These are phyloP conservation scores for Phyllostachys edulis DNA, from an alignment of 176 grass and related monocot genomes.

Conservation along the genomic window DNA sequence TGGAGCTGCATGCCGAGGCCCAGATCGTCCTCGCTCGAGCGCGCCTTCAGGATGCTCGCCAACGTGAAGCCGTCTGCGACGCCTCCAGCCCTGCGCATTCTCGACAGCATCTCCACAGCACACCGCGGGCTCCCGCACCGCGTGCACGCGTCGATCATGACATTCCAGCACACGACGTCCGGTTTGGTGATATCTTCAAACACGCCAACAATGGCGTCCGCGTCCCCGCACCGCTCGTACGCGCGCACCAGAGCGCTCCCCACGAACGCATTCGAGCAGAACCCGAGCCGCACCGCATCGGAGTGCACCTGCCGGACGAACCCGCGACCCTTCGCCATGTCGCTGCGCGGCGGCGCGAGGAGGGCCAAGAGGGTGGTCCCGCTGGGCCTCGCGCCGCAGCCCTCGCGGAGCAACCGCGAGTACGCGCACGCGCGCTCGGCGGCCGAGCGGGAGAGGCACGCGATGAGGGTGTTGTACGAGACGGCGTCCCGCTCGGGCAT, in stretches of 20 bases:
- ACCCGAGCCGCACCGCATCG: slow-evolving; percentile 23
- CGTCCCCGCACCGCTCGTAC: slow-evolving; percentile 26
- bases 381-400: not conserved
- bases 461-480: slow-evolving; percentile 45
- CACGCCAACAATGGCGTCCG: not conserved
- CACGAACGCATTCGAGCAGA: slow-evolving; percentile 32
- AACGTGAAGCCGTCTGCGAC: slow-evolving; percentile 26
- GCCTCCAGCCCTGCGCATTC: slow-evolving; percentile 23
- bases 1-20: slow-evolving; percentile 44
- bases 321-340: not conserved
- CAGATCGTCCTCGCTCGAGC: not conserved
- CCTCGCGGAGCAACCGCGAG: slow-evolving; percentile 30
- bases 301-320: slow-evolving; percentile 38
- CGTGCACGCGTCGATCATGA: slow-evolving; percentile 35
- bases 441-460: not conserved
- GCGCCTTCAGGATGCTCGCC: slow-evolving; percentile 43
- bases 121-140: slow-evolving; percentile 10
- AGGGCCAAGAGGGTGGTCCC: slow-evolving; percentile 35
- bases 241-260: slow-evolving; percentile 29
- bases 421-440: not conserved
- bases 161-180: slow-evolving; percentile 42
- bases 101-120: slow-evolving; percentile 26
- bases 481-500: slow-evolving; percentile 36
- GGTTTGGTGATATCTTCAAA: slow-evolving; percentile 33
- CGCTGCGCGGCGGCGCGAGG: not conserved